Evolutionary conservation across 2,329 filamentous ascomycete species (phyloP), one percentile per base, ranked within the genome.

Genomic region (Chalaropsis ovoidea): DNA sequence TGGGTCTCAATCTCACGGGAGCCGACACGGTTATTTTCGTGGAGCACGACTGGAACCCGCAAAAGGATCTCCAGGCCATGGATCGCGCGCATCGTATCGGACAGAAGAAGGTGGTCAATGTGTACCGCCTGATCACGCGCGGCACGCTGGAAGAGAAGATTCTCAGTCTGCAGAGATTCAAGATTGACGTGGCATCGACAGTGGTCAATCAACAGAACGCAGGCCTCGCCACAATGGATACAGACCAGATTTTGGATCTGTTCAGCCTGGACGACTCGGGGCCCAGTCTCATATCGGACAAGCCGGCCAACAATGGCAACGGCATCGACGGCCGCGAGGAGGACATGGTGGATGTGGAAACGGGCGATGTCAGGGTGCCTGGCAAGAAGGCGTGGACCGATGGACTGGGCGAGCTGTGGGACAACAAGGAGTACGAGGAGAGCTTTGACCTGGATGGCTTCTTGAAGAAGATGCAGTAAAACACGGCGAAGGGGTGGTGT

Each of bases 161-260:
- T 73, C 79, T 99, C 72, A 95, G 89, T 73, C 86, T 99, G 66
- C 94, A 99, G 84, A 88, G 94, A 63, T 99, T 99, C 86, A 99
- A 99, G 81, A 96, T 99, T 72, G 94, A 99, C 75, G 92, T 99
- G 22, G 95, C 94, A 52, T 95, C 89, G 63, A 99, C 95, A 0
- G 94, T 99, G 5, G 95, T 99, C 70, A 99, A 99, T 75, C 94
- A 99, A 76, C 94, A 99, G 77, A 99, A 99, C 71, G 93, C 94
- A 1, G 94, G 94, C 0, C 78, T 99, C 1, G 87, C 80, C 62
- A 95, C 91, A 15, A 99, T 99, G 94, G 93, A 97, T 75, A 99
- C 95, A 47, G 94, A 97, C 72, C 92, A 99, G 76, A 95, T 99
- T 68, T 83, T 99, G 2, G 94, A 99, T 72, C 83, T 99, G 60